phyloP scores from a whole-genome alignment of 2,329 filamentous ascomycete species.

The Lachnellula occidentalis region DNA sequence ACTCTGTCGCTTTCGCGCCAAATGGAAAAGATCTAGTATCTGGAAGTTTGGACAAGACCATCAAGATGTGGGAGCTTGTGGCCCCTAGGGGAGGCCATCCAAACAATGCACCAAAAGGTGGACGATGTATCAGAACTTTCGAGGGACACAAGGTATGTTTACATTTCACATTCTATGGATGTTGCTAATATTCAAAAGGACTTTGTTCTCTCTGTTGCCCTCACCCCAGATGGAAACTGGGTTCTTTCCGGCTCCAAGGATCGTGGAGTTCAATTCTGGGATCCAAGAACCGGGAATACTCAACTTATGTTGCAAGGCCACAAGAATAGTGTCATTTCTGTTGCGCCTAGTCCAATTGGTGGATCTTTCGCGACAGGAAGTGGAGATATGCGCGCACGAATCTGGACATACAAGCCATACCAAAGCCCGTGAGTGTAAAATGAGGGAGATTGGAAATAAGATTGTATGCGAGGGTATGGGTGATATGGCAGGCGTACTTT shows the following conservation, averaged over 20 bases:
- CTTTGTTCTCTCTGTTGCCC: slow-evolving; percentile 91
- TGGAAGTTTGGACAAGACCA: slow-evolving; percentile 93
- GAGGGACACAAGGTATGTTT: slow-evolving; percentile 81
- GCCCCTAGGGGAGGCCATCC: slow-evolving; percentile 62
- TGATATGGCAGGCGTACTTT: slow-evolving; percentile 3
- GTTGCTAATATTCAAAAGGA: slow-evolving; percentile 52
- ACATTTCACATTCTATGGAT: not conserved
- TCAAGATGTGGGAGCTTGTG: slow-evolving; percentile 97
- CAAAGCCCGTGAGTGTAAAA: not conserved
- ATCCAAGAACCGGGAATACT: slow-evolving; percentile 84
- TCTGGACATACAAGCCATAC: slow-evolving; percentile 73
- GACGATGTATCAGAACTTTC: slow-evolving; percentile 93
- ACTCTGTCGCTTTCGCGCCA: slow-evolving; percentile 92
- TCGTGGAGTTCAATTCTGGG: slow-evolving; percentile 97
- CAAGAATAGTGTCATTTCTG: slow-evolving; percentile 98
- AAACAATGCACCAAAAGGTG: slow-evolving; percentile 68
- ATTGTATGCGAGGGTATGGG: slow-evolving; percentile 2
- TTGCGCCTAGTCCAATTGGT: slow-evolving; percentile 81
- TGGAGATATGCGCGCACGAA: slow-evolving; percentile 94
- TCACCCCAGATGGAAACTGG: slow-evolving; percentile 92
- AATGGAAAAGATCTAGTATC: slow-evolving; percentile 90
- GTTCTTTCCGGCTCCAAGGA: slow-evolving; percentile 97
- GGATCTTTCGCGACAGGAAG: slow-evolving; percentile 92
- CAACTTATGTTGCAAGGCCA: slow-evolving; percentile 99
- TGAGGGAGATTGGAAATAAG: not conserved